Percentiles rank a stretch among this genome's conserved stretches.
phyloP scores from a whole-genome alignment of 192 early-diverging fungal species.

The Coemansia sp. region DNA sequence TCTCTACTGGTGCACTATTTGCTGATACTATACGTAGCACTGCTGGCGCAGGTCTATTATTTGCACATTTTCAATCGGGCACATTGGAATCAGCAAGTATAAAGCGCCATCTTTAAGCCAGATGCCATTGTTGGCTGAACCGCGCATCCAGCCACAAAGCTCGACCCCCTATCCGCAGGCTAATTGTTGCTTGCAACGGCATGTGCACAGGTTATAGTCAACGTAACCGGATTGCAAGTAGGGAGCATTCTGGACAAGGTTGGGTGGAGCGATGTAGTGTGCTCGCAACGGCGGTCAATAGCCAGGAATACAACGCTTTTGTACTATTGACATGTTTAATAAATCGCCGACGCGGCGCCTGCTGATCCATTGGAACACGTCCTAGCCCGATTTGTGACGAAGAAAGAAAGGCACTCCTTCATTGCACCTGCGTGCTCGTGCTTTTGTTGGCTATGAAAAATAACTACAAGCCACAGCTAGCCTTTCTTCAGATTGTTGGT shows the following conservation, averaged over 20 bases:
- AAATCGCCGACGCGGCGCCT: not conserved
- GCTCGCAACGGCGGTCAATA: not conserved
- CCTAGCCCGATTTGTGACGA: not conserved
- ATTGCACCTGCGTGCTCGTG: not conserved
- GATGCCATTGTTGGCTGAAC: not conserved
- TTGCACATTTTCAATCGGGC: slow-evolving; percentile 1
- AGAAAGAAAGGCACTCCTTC: not conserved
- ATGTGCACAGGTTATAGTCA: not conserved
- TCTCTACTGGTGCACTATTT: not conserved
- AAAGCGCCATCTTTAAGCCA: not conserved
- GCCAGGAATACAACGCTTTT: not conserved
- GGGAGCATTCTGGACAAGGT: not conserved
- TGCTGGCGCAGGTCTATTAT: not conserved
- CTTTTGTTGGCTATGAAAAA: not conserved
- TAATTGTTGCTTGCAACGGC: not conserved
- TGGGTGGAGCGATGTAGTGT: not conserved
- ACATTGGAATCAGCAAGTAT: not conserved
- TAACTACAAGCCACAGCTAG: not conserved
- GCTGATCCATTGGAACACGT: not conserved
- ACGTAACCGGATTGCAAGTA: not conserved
- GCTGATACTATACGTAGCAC: not conserved
- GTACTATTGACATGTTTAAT: not conserved
- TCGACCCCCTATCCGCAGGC: not conserved
- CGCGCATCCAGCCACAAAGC: not conserved
- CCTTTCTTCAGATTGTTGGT: not conserved